Base-by-base conservation (phyloP, 1,284 basidiomycete species). In the Austroboletus rostrupii region DNA sequence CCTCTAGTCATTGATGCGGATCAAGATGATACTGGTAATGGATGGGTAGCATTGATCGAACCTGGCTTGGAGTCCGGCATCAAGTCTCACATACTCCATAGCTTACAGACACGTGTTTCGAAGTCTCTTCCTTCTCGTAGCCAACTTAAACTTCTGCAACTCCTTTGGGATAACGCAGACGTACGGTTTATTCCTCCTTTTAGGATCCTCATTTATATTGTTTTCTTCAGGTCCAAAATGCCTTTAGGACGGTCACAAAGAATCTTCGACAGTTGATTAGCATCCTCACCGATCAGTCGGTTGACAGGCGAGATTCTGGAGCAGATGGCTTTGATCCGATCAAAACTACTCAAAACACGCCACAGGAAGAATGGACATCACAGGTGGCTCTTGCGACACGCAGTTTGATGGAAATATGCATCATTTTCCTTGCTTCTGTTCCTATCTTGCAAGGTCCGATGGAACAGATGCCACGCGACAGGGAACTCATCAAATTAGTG, bases 61-160 rank as follows among this genome's bases (percentile, higher is more conserved):
- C 83, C 91, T n/a, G 79, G 78, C 35, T 47, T 65, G 11, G 74
- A 77, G 3, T 85, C 85, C 10, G 92, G 89, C 2, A 85, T 93
- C 49, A 77, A 82, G 53, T 70, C 72, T 10, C 73, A 79, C 43
- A 67, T 74, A 0, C 68, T 89, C 37, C 65, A 61, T 38, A 53
- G 55, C 28, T 59, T 83, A 35, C 69, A 69, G 26, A 51, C 48
- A 1, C 53, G 56, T 17, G 48, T 49, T 28, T 47, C 31, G 37
- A 52, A 16, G 45, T 44, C 36, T 39, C 48, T 32, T 44, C 50
- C 45, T 48, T 45, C 41, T 35, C 53, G 51, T 56, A 56, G 23
- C 41, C 57, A 43, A 45, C 61, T 53, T 57, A 68, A 56, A 42
- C 62, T 65, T 37, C 66, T 84, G n/a, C 73, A 81, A 50, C 68